Evolutionary conservation across 2,329 filamentous ascomycete species (phyloP).

Genomic region (Aspergillus pseudonomiae): DNA sequence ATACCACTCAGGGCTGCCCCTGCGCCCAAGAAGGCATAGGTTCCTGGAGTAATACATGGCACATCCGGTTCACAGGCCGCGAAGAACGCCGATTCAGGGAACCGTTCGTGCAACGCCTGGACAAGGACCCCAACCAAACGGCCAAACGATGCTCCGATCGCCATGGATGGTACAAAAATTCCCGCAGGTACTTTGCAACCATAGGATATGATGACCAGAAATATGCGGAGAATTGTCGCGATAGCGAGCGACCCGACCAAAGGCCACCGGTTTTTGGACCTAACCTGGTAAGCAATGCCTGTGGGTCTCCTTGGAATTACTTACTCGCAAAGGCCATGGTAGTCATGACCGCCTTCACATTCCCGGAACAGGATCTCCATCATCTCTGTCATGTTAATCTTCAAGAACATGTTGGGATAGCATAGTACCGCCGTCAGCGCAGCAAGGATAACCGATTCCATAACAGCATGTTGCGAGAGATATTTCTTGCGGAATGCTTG

Average conservation of each 20-base stretch:
- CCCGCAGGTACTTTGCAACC: conserved; percentile 97
- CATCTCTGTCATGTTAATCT: conserved; percentile 98
- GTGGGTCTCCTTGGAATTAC: conserved; percentile 22
- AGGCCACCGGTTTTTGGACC: conserved; percentile 67
- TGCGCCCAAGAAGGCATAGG: conserved; percentile 93
- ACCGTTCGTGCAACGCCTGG: conserved; percentile 81
- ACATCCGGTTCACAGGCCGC: conserved; percentile 85
- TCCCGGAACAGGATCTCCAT: conserved; percentile 98
- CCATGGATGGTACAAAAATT: conserved; percentile 98
- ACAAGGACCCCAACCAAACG: conserved; percentile 93
- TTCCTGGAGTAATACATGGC: conserved; percentile 95
- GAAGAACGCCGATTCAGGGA: conserved; percentile 83
- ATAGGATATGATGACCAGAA: conserved; percentile 92
- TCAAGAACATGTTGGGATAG: conserved; percentile 91
- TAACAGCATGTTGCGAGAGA: conserved; percentile 77
- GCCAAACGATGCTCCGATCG: conserved; percentile 91
- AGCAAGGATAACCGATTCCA: conserved; percentile 84
- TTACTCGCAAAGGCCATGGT: conserved; percentile 84
- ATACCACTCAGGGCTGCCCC: conserved; percentile 90
- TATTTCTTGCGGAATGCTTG: conserved; percentile 96
- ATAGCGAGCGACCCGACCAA: conserved; percentile 78
- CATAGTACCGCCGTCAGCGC: conserved; percentile 86
- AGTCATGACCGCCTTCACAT: conserved; percentile 86
- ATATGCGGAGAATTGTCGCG: conserved; percentile 78
- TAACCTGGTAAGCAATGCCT: conserved; percentile 23